phyloP scores from a whole-genome alignment of 2,329 filamentous ascomycete species.

The Exophiala sideris region DNA sequence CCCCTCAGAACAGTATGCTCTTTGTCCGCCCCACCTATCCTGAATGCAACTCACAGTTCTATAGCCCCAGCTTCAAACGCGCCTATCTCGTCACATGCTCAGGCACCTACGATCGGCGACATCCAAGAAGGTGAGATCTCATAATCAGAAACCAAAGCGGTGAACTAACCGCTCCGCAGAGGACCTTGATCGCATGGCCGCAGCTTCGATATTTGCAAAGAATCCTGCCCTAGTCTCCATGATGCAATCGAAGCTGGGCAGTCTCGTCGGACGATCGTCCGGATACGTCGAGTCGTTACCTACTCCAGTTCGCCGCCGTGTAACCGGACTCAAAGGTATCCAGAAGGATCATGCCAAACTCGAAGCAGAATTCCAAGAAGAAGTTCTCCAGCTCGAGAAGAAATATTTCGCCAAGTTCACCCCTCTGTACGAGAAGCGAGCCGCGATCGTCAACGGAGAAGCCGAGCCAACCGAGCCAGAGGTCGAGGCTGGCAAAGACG shows the following conservation, averaged over 20 bases:
- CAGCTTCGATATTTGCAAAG: constrained; percentile 89
- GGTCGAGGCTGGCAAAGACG: constrained; percentile 78
- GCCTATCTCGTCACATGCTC: constrained; percentile 94
- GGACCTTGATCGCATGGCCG: constrained; percentile 80
- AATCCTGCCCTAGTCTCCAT: constrained; percentile 93
- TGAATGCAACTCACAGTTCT: constrained; percentile 11
- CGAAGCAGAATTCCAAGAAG: constrained; percentile 97
- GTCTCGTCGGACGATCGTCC: constrained; percentile 89
- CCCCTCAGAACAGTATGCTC: constrained; percentile 81
- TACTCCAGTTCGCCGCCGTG: constrained; percentile 81
- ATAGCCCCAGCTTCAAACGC: constrained; percentile 75
- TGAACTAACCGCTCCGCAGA: constrained; percentile 54
- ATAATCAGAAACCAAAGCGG: constrained; percentile 6
- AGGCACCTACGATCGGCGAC: constrained; percentile 88
- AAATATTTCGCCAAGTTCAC: constrained; percentile 99
- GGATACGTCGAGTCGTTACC: constrained; percentile 98
- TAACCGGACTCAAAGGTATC: constrained; percentile 92
- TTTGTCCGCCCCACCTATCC: not conserved
- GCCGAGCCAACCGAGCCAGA: constrained; percentile 83
- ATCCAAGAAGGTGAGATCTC: constrained; percentile 81
- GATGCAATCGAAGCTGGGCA: constrained; percentile 95
- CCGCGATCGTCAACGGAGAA: constrained; percentile 84
- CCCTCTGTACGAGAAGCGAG: constrained; percentile 91
- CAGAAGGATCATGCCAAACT: constrained; percentile 99
- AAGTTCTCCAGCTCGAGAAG: constrained; percentile 97